Base-by-base conservation (phyloP, 305 asterid species). In the Andrographis paniculata region DNA sequence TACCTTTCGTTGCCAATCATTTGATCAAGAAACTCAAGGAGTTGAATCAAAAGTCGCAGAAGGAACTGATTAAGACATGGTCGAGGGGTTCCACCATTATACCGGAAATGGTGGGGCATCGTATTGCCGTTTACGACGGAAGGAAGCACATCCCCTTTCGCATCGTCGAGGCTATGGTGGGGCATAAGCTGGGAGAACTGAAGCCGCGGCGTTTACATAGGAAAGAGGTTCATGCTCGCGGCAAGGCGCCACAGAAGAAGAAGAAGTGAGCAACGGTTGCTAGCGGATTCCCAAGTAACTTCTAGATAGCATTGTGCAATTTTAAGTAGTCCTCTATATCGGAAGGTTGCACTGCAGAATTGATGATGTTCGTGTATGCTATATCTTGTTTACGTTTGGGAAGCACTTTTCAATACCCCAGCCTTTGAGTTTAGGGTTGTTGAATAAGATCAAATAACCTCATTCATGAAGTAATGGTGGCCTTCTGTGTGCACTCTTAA, bases 1-100 rank as follows among this genome's bases (percentile, higher is more conserved):
- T 76, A 11, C 84, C 84, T 14, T 76, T 76, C 59, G 78, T 76
- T 3, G 84, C 84, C 42, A 73, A 61, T 51, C 78, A 76, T 64
- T 42, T 76, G 76, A 42, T 66, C 35, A 73, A 59, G 61, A 64
- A 33, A 50, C 46, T 76, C 19, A 33, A 50, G 52, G 48, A 60
- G 52, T 37, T 72, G 22, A 61, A 60, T 33, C 52, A 42, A 62
- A 60, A 17, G 5, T 55, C 55, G 4, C 46, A 43, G 52, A 65
- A 73, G 39, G 75, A 76, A 5, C 12, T 67, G 59, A 59, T 76
- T 16, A 76, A 76, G 71, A 76, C 84, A 20, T 76, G 84, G 84
- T 72, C 84, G 15, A 53, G 84, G 58, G 69, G 22, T 35, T 76
- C 80, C 19, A 76, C 77, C 6, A 76, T 76, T 6, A 50, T 76